Evolutionary conservation across 495 filamentous ascomycete species (phyloP).

Genomic region (Chaetomidium leptoderma): DNA sequence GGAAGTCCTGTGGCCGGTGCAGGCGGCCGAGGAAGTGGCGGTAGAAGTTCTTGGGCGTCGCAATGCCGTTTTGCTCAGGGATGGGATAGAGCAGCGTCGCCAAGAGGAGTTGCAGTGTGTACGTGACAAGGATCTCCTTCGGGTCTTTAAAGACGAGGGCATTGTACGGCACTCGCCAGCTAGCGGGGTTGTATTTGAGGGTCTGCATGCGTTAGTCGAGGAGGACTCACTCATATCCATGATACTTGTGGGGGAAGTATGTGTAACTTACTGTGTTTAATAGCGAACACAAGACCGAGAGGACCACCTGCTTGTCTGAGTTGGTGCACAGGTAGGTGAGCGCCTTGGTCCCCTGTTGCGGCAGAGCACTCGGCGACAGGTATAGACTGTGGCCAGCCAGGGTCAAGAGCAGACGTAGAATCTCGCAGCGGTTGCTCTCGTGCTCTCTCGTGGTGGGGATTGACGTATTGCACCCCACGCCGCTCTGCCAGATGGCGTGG

Average conservation of each 20-base stretch:
- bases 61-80: constrained; percentile 63
- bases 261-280: constrained; percentile 78
- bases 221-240: too few species aligned
- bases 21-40: constrained; percentile 87
- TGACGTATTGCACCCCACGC: constrained; percentile 88
- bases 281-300: constrained; percentile 85
- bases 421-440: constrained; percentile 88
- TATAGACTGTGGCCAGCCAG: constrained; percentile 90
- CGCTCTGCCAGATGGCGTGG: constrained; percentile 96
- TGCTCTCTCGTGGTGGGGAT: constrained; percentile 84
- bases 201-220: constrained; percentile 56
- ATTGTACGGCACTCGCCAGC: constrained; percentile 93
- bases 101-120: constrained; percentile 87
- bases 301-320: constrained; percentile 84
- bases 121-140: constrained; percentile 87
- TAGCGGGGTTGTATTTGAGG: constrained; percentile 93
- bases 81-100: constrained; percentile 85
- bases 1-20: constrained; percentile 93
- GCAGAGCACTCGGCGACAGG: constrained; percentile 75
- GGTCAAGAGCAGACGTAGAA: constrained; percentile 80
- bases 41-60: constrained; percentile 76
- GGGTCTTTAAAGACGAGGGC: constrained; percentile 89
- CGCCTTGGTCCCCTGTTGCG: constrained; percentile 78
- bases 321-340: constrained; percentile 84
- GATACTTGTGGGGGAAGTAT: not conserved